Conservation (phyloP, 2,329 filamentous ascomycete species). For the Trichoderma endophyticum region DNA sequence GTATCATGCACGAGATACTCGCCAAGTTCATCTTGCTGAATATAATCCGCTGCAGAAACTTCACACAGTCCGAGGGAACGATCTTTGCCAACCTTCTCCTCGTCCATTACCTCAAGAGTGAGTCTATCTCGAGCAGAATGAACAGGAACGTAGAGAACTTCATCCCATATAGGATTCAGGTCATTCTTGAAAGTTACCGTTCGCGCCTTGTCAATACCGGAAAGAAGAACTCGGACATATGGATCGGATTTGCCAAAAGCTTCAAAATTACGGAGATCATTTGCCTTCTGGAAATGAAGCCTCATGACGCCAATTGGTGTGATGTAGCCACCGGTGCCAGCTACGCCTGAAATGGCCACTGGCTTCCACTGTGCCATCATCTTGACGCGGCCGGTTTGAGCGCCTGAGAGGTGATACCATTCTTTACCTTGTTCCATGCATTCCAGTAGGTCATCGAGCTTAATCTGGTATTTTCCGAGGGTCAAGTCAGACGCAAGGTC, state of each 20-base stretch:
- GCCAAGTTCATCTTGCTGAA: slow-evolving; percentile 72
- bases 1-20: slow-evolving; percentile 77
- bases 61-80: slow-evolving; percentile 81
- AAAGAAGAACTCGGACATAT: slow-evolving; percentile 83
- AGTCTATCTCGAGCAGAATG: slow-evolving; percentile 82
- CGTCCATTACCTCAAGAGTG: slow-evolving; percentile 91
- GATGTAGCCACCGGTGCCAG: slow-evolving; percentile 82
- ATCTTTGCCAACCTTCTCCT: slow-evolving; percentile 88
- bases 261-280: slow-evolving; percentile 85
- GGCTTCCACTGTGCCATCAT: slow-evolving; percentile 94
- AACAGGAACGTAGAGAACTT: slow-evolving; percentile 89
- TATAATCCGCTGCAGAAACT: slow-evolving; percentile 72
- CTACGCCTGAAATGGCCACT: slow-evolving; percentile 77
- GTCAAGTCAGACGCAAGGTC: slow-evolving; percentile 80
- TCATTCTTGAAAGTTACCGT: slow-evolving; percentile 97
- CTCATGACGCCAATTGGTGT: slow-evolving; percentile 94
- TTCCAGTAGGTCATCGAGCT: slow-evolving; percentile 87
- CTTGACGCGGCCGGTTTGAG: slow-evolving; percentile 80
- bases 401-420: slow-evolving; percentile 87
- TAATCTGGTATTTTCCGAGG: slow-evolving; percentile 91
- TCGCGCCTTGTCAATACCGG: slow-evolving; percentile 83
- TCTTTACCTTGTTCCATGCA: slow-evolving; percentile 90
- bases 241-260: slow-evolving; percentile 96
- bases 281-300: slow-evolving; percentile 82
- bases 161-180: slow-evolving; percentile 91